phyloP scores from a whole-genome alignment of 2,329 filamentous ascomycete genomes.

The Lasiodiplodia sp. region DNA sequence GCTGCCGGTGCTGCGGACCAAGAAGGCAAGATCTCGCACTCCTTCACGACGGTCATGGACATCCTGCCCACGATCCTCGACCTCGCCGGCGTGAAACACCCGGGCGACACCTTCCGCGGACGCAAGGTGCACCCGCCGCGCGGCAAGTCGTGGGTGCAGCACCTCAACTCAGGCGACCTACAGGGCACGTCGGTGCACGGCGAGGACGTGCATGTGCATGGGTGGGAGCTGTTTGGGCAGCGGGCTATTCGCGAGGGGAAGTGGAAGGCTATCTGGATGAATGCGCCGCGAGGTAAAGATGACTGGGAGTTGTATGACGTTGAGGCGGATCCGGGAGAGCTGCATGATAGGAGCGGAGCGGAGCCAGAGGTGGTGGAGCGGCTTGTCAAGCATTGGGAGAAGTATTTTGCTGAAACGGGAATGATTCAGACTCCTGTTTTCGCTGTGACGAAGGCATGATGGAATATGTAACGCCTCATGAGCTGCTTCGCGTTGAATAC shows the following conservation, averaged over 20 bases:
- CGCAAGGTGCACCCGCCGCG: slow-evolving; percentile 44
- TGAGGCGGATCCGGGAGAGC: slow-evolving; percentile 44
- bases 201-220: slow-evolving; percentile 38
- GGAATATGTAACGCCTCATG: too few species aligned
- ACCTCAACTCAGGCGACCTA: slow-evolving; percentile 31
- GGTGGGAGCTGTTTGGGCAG: slow-evolving; percentile 47
- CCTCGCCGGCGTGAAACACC: slow-evolving; percentile 43
- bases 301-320: slow-evolving; percentile 48
- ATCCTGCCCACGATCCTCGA: slow-evolving; percentile 47
- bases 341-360: slow-evolving; percentile 38
- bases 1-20: slow-evolving; percentile 5
- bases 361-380: slow-evolving; percentile 40
- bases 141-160: slow-evolving; percentile 42
- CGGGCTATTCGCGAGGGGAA: slow-evolving; percentile 46
- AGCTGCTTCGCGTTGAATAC: too few species aligned
- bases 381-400: slow-evolving; percentile 37
- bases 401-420: slow-evolving; percentile 35
- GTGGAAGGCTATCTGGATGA: slow-evolving; percentile 46
- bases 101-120: slow-evolving; percentile 39
- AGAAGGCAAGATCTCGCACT: slow-evolving; percentile 36
- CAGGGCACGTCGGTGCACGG: slow-evolving; percentile 33
- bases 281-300: slow-evolving; percentile 39
- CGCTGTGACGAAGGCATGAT: too few species aligned
- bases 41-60: slow-evolving; percentile 50
- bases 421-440: too few species aligned